Base-by-base conservation (phyloP, 2,329 filamentous ascomycete genomes). In the Arthrobotrys entomopaga region DNA sequence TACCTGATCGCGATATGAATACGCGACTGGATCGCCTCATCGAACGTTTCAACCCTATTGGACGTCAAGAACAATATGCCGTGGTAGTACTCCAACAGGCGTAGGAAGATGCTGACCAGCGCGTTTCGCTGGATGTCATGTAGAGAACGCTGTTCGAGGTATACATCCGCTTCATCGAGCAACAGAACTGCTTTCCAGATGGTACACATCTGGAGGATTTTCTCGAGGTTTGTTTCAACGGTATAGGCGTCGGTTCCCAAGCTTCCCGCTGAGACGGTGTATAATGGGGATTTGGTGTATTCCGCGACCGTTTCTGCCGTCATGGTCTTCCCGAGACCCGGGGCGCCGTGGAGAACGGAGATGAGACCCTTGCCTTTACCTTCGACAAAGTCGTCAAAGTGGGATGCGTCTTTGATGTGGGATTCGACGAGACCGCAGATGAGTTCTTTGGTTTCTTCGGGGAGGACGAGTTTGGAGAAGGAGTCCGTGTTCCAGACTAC, bases 91-190 rank as follows among this genome's bases (percentile, higher is more conserved):
- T 83, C 81, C 46, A 84, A 77, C 2, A 80, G 78, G 20, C 82
- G 79, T n/a, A 84, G 79, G 76, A 83, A 82, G 71, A 83, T 81
- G 4, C 81, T 82, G 63, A 96, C 93, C 0, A 95, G 87, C 0
- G 90, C 90, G 78, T 96, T 96, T 66, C 92, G 89, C 80, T 93
- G 89, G 64, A 96, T 90, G 78, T 96, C 92, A 76, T 92, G 89
- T 78, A 92, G 88, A 40, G 91, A 90, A 0, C 92, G 89, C 81
- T 91, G 90, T 83, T 96, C 91, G 7, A 96, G 83, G 82, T 93
- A 93, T 3, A 93, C 90, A 77, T 94, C 91, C 0, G 90, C 92
- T 82, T 96, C 93, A 78, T 96, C 92, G 0, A 96, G 87, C 1
- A 96, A 86, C 0, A 96, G 83, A 5, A 97, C 90, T 0, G 92